Evolutionary conservation across 1,284 basidiomycete genomes (phyloP).

Genomic region (Moesziomyces sp.): DNA sequence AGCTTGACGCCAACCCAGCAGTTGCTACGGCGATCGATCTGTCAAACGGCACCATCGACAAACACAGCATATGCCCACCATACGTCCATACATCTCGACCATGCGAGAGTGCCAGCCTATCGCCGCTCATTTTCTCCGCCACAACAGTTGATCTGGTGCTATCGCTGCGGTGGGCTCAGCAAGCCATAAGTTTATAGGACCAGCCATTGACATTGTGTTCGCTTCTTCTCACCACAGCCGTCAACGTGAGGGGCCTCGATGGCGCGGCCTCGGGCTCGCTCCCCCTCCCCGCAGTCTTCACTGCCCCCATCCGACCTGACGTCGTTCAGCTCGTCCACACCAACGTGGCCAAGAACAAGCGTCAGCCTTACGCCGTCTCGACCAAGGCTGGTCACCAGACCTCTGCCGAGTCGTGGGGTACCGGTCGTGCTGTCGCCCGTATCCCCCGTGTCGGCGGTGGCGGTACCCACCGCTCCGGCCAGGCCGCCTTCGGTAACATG

Average conservation of each 20-base stretch:
- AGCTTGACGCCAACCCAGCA: no score
- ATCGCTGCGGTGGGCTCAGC: not conserved
- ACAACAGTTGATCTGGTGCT: not conserved
- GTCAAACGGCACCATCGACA: no score
- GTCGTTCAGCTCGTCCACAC: constrained; percentile 99
- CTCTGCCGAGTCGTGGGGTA: constrained; percentile 99
- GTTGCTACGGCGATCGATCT: no score
- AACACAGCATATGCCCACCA: no score
- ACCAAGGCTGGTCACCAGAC: constrained; percentile 99
- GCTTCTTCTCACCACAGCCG: constrained; percentile 40
- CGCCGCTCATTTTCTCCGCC: constrained; percentile 2
- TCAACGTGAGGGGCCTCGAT: constrained; percentile 67
- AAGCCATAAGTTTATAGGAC: not conserved
- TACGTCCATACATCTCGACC: no score
- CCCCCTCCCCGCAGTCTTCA: constrained; percentile 94
- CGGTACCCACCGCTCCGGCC: constrained; percentile 96
- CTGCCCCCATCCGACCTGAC: constrained; percentile 97
- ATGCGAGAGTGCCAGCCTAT: not conserved
- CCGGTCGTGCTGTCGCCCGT: constrained; percentile 99
- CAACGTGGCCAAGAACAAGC: constrained; percentile 98
- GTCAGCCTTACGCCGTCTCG: constrained; percentile 96
- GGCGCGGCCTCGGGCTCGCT: constrained; percentile 83
- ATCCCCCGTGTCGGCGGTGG: constrained; percentile 99
- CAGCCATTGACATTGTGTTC: not conserved
- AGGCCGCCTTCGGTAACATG: constrained; percentile 89